phyloP scores from a whole-genome alignment of 192 early-diverging fungal genomes.

The Coemansia umbellata region DNA sequence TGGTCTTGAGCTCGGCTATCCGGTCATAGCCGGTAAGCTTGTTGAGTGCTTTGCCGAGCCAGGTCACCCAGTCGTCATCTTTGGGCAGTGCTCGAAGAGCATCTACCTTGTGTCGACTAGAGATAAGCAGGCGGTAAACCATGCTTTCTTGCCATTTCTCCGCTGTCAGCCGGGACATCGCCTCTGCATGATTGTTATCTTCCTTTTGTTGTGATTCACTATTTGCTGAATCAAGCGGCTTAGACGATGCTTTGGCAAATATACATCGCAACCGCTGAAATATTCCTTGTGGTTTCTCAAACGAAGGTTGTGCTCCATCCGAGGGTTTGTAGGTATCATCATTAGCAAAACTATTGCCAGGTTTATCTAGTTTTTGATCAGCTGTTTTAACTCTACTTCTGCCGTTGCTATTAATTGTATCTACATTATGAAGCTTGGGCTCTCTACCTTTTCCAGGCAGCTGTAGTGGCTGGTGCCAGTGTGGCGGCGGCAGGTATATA shows the following conservation, averaged over 20 bases:
- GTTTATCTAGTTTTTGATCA: neutral
- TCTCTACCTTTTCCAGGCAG: neutral
- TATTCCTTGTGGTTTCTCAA: too few species aligned
- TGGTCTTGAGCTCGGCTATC: slow-evolving; percentile 61
- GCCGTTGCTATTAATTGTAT: neutral
- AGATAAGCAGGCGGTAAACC: neutral
- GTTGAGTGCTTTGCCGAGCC: slow-evolving; percentile 56
- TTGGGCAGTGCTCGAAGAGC: slow-evolving; percentile 18
- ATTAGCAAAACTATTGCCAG: too few species aligned
- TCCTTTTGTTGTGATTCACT: neutral
- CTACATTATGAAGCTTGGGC: neutral
- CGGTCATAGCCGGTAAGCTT: slow-evolving; percentile 67
- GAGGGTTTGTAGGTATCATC: too few species aligned
- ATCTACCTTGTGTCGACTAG: slow-evolving; percentile 5
- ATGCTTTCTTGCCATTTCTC: slow-evolving; percentile 15
- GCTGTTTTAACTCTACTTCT: neutral
- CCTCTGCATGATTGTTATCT: neutral
- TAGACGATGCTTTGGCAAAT: too few species aligned
- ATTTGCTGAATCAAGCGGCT: too few species aligned
- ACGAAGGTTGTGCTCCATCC: too few species aligned
- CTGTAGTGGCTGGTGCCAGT: slow-evolving; percentile 36
- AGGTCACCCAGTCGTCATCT: slow-evolving; percentile 39
- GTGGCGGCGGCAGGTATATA: slow-evolving; percentile 40
- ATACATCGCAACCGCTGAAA: too few species aligned
- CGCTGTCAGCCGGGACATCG: slow-evolving; percentile 5